Evolutionary conservation across 2,329 filamentous ascomycete species (phyloP).

Genomic region (Alternaria tenuissima): DNA sequence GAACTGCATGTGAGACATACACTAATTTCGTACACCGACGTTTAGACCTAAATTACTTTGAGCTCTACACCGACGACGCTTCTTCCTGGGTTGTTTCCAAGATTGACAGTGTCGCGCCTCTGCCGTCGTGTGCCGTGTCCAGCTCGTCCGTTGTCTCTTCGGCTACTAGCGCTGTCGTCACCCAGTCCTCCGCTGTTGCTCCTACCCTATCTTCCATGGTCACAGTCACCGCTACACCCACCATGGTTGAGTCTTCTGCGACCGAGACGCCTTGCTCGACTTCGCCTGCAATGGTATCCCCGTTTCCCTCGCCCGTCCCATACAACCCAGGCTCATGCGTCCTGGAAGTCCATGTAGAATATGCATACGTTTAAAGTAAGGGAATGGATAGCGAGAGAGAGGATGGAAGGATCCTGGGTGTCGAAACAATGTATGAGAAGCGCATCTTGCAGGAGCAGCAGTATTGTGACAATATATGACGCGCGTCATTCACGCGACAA

Average conservation of each 20-base stretch:
- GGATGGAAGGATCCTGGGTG: too few relatives aligned
- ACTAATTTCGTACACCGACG: slow-evolving; percentile 42
- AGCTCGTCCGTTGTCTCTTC: slow-evolving; percentile 20
- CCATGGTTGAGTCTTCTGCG: slow-evolving; percentile 4
- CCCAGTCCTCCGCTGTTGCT: slow-evolving; percentile 23
- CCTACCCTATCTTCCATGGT: slow-evolving; percentile 17
- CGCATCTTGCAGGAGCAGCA: not conserved
- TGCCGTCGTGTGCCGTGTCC: slow-evolving; percentile 23
- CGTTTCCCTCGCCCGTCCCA: slow-evolving; percentile 17
- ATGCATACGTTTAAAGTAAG: slow-evolving; percentile 9
- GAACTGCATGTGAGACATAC: too few relatives aligned
- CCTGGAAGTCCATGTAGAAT: slow-evolving; percentile 18
- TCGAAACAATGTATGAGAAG: not conserved
- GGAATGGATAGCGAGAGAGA: too few relatives aligned
- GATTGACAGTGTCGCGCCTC: slow-evolving; percentile 29
- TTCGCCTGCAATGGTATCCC: slow-evolving; percentile 18
- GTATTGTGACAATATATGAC: not conserved
- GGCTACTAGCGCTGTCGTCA: slow-evolving; percentile 27
- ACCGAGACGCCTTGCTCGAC: slow-evolving; percentile 18
- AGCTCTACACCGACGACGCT: slow-evolving; percentile 33
- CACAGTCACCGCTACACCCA: not conserved
- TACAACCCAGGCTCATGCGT: slow-evolving; percentile 20
- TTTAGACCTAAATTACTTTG: slow-evolving; percentile 66
- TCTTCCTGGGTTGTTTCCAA: slow-evolving; percentile 34
- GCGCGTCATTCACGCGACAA: not conserved